Conservation (phyloP, 1,284 basidiomycete genomes). For the Leccinum subrobustum region DNA sequence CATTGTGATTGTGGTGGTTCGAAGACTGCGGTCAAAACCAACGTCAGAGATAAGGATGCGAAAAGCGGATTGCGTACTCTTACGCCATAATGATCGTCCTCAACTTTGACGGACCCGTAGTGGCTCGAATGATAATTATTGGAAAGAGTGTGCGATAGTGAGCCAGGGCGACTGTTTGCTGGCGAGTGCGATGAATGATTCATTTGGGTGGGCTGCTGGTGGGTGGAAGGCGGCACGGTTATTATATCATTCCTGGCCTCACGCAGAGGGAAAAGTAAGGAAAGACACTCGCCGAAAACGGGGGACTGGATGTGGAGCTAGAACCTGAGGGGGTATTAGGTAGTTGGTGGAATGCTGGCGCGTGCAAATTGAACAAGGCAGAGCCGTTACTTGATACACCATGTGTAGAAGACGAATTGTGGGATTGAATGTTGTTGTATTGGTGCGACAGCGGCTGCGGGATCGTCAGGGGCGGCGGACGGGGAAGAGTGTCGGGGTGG, state of each 20-base stretch:
- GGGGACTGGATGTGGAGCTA: constrained; percentile 69
- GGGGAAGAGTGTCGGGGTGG: constrained; percentile 40
- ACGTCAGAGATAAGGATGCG: not conserved
- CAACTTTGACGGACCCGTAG: constrained; percentile 56
- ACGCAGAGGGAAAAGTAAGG: constrained; percentile 31
- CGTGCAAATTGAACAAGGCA: constrained; percentile 50
- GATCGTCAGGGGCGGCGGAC: constrained; percentile 63
- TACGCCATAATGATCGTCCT: constrained; percentile 64
- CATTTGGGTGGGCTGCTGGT: constrained; percentile 62
- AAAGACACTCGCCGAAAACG: constrained; percentile 77
- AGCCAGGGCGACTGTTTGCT: constrained; percentile 41
- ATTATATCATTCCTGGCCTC: constrained; percentile 46
- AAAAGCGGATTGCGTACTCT: constrained; percentile 26
- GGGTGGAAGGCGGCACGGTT: constrained; percentile 32
- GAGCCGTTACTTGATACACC: constrained; percentile 34
- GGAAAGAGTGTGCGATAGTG: constrained; percentile 34
- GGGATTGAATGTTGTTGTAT: constrained; percentile 28
- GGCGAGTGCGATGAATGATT: constrained; percentile 49
- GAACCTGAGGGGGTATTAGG: constrained; percentile 70
- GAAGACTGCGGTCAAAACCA: constrained; percentile 22
- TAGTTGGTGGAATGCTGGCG: constrained; percentile 52
- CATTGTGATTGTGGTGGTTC: constrained; percentile 38
- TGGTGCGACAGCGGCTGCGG: constrained; percentile 45
- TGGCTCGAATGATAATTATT: constrained; percentile 35
- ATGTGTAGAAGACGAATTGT: constrained; percentile 36